Base-by-base conservation (phyloP, 192 early-diverging fungal genomes). In the Paraglomus occultum region DNA sequence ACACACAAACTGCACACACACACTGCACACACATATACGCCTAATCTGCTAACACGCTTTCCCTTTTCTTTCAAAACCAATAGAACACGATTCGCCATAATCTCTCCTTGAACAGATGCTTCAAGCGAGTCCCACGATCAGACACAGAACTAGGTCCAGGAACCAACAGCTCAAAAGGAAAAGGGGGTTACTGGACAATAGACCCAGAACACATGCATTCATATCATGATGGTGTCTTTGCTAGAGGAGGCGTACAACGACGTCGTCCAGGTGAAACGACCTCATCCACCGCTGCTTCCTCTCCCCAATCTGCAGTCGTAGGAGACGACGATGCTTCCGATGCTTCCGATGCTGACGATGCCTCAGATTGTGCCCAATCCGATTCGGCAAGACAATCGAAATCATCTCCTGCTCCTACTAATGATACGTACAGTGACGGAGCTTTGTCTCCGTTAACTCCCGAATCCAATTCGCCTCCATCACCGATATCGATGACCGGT, bases 61-160 rank as follows among this genome's bases (percentile, higher is more conserved):
- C 50, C 12, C 50, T 40, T 43, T 12, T 22, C 48, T 39, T 18
- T 57, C 39, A 55, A 23, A 55, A 54, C 2, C 17, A 55, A 79
- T 83, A 91, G 89, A 94, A 94, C 70, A 93, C 91, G 10, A 88
- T 94, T 55, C 87, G 93, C 39, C 93, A 94, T 75, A 93, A 93
- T 74, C 71, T 94, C 43, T 89, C 89, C 7, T 82, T 93, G 42
- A 93, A 93, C 75, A 91, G 89, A 64, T 79, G 79, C 22, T 95
- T 95, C 79, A 83, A 90, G 31, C 84, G 87, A 57, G 86, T 93
- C 7, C 83, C 90, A 23, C 80, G 92, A 9, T 86, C 90, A 8
- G 84, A 89, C 68, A 90, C 89, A 64, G 91, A 93, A 66, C 50
- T 70, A 39, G 67, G 67, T 39, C 54, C 47, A 50, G 23, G 31